phyloP scores from a whole-genome alignment of 441 rosid genomes.

The Codiaeum variegatum region DNA sequence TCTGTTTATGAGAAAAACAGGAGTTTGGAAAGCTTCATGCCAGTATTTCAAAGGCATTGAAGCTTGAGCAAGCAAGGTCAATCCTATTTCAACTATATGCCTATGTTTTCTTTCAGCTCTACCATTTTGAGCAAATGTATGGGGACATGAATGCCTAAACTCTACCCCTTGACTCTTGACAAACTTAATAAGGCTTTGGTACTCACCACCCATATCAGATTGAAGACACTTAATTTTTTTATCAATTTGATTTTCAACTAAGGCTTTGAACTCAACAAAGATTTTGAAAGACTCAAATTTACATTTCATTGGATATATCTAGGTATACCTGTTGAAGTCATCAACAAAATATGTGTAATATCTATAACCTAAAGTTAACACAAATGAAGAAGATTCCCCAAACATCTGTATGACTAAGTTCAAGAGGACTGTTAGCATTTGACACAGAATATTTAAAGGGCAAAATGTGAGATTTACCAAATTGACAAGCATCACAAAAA shows the following conservation, averaged over 20 bases:
- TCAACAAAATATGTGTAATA: background rate
- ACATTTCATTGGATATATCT: background rate
- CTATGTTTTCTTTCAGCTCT: no score
- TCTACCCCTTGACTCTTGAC: background rate
- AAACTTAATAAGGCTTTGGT: background rate
- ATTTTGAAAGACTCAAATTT: background rate
- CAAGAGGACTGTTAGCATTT: background rate
- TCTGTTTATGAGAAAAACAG: background rate
- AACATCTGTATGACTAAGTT: background rate
- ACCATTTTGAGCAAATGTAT: background rate
- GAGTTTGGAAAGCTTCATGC: background rate
- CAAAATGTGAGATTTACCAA: background rate
- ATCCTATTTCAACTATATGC: no score
- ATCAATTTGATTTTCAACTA: background rate
- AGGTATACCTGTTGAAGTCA: background rate
- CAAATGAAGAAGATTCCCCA: background rate
- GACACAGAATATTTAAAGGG: background rate
- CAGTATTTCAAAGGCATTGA: background rate
- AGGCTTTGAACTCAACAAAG: background rate
- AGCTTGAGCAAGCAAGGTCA: background rate
- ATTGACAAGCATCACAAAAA: background rate
- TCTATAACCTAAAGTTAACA: background rate
- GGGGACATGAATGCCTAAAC: background rate
- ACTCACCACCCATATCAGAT: background rate
- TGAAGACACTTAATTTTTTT: background rate